These are phyloP conservation scores for Alternaria burnsii DNA, from an alignment of 2,329 filamentous ascomycete genomes.

Conservation along the genomic window DNA sequence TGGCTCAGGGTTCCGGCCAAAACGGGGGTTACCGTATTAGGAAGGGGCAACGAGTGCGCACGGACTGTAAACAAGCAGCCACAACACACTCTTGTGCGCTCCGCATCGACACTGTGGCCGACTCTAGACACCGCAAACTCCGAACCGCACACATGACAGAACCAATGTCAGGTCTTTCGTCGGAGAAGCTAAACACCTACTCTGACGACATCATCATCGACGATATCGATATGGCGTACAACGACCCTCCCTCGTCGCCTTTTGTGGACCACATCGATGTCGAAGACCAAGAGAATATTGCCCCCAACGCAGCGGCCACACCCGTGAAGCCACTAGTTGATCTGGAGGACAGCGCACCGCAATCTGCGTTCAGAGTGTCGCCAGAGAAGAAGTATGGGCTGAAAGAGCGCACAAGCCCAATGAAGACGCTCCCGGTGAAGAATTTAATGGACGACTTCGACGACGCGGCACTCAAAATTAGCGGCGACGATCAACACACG, in stretches of 20 bases:
- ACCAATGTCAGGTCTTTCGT: conserved; percentile 42
- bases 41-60: conserved; percentile 20
- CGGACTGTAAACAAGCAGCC: conserved; percentile 25
- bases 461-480: conserved; percentile 19
- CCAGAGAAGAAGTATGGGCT: conserved; percentile 39
- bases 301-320: conserved; percentile 31
- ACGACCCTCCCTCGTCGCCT: conserved; percentile 58
- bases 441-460: conserved; percentile 40
- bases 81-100: conserved; percentile 19
- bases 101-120: conserved; percentile 21
- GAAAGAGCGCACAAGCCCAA: conserved; percentile 41
- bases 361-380: conserved; percentile 46
- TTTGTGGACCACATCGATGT: conserved; percentile 57
- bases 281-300: conserved; percentile 51
- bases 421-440: conserved; percentile 42
- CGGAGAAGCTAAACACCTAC: conserved; percentile 41
- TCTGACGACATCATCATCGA: conserved; percentile 29
- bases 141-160: conserved; percentile 37
- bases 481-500: conserved; percentile 19
- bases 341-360: conserved; percentile 38
- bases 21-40: conserved; percentile 19
- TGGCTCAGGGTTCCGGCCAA: conserved; percentile 8
- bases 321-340: conserved; percentile 36
- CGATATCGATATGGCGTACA: conserved; percentile 49
- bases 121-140: conserved; percentile 22